Base-by-base conservation (phyloP, 441 rosid genomes). In the Croton laevigatus region DNA sequence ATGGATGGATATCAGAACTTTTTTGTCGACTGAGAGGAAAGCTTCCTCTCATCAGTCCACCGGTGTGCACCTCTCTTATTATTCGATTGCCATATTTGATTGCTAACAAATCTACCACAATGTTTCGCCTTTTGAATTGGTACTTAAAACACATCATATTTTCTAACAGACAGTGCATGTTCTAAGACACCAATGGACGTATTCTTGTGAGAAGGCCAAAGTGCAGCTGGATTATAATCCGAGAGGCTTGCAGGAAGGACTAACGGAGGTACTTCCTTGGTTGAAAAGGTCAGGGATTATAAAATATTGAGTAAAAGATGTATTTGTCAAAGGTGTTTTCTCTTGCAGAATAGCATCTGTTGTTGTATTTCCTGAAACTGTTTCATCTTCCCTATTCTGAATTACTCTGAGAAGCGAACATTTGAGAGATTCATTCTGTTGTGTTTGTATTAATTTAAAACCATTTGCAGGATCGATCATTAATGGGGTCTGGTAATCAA, bases 1-100 rank as follows among this genome's bases (percentile, higher is more conserved):
- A 88, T 65, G 95, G 93, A 70, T 89, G 97, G 97, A 12, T 89
- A 49, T 76, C 76, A 34, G 95, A 89, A 77, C 68, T 87, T 9
- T 23, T 85, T 73, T 84, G 88, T 72, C 86, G 86, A 67, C 75
- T 94, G 46, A 91, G 89, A 0, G 96, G 98, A 77, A 91, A 86
- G 76, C 97, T 89, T 76, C 98, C 98, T 61, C 81, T 91, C 20
- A 82, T 91, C 69, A 91, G 95, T 71, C 97, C 93, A 68, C 95
- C 98, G 73, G 98, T 94, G 86, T 60, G 82, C 32, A 27, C 66
- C 54, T 7, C 16, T 59, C 52, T 66, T 32, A 11, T 11, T 37
- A 23, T 68, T 69, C 64, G 51, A 54, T 42, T 62, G 54, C 20
- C 54, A 40, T 65, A 17, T 27, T 46, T 65, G 51, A 16, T 6